Evolutionary conservation across 2,329 filamentous ascomycete genomes (phyloP), one percentile per base, ranked within the genome.

Genomic region (Metarhizium anisopliae): DNA sequence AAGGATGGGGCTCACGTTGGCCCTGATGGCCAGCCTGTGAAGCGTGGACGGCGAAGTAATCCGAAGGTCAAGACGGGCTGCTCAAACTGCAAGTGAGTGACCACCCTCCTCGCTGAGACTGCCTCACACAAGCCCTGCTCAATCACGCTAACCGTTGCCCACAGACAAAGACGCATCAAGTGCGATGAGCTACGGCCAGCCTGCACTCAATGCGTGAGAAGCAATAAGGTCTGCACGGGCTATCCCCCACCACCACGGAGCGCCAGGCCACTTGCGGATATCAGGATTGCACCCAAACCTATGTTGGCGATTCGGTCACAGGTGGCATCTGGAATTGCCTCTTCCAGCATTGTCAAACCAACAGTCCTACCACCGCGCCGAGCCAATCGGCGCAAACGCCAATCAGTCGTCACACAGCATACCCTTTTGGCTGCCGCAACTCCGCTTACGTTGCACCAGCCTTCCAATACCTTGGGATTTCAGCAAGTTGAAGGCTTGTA

Each of bases 31-130:
- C 47, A 47, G 36, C 47, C 52, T 4, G 53, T 66, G 40, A 80
- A 75, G 64, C 74, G 78, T 53, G 72, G 71, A 14, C 73, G 80
- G 55, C 77, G 73, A 32, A 83, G 80, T 66, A 79, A 75, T 60
- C 79, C 80, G 14, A 85, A 86, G 66, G 83, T 85, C 60, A 85
- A 84, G 71, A 86, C 83, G 1, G 83, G 83, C 45, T 86, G 84
- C 68, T 76, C 75, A 62, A 84, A 82, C 67, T 87, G 83, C 83
- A 86, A 86, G 83, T 86, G 74, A 67, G 83, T 76, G 55, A 43
- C 16, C 10, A 32, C 38, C 14, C n/a, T 29, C 11, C 10, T 11
- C 7, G 5, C 14, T 5, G 8, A 40, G 14, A 16, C 38, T 5
- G 2, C 13, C 38, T 40, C 11, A 16, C 13, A 5, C 10, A 40